Conservation (phyloP, 1,284 basidiomycete genomes). For the Ustilago shanxiensis region DNA sequence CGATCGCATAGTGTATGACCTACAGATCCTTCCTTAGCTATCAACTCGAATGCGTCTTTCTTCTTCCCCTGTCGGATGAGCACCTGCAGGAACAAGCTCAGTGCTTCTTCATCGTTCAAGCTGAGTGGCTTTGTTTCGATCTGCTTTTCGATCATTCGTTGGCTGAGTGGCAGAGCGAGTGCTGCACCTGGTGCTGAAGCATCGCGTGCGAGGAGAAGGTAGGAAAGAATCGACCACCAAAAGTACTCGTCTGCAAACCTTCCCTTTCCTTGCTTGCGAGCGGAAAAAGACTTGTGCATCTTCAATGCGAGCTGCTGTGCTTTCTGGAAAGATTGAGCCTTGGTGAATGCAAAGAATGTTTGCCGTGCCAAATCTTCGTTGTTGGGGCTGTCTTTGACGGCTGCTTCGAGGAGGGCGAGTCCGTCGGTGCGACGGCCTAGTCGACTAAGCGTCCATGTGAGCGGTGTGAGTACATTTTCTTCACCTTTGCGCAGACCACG, state of each 20-base stretch:
- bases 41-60: constrained; percentile 76
- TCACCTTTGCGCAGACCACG: constrained; percentile 73
- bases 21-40: constrained; percentile 73
- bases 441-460: constrained; percentile 82
- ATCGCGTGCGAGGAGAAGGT: constrained; percentile 75
- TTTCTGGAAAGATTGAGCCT: constrained; percentile 51
- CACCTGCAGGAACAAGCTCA: constrained; percentile 80
- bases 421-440: constrained; percentile 78
- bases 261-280: constrained; percentile 79
- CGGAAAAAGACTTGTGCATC: constrained; percentile 70
- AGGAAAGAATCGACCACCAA: constrained; percentile 84
- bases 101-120: constrained; percentile 78
- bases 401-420: constrained; percentile 64
- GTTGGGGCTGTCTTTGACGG: constrained; percentile 75
- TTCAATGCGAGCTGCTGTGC: constrained; percentile 63
- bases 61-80: constrained; percentile 76
- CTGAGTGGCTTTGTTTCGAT: constrained; percentile 81
- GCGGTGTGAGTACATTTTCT: constrained; percentile 76
- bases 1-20: constrained; percentile 78
- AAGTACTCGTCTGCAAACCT: constrained; percentile 84
- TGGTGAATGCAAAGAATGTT: constrained; percentile 77
- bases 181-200: constrained; percentile 71
- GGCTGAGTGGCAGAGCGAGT: constrained; percentile 77
- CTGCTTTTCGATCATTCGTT: constrained; percentile 76
- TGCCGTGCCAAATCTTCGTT: constrained; percentile 85